These are phyloP conservation scores for Dioscorea zingiberensis DNA, from an alignment of 106 monocot genomes.

Conservation along the genomic window DNA sequence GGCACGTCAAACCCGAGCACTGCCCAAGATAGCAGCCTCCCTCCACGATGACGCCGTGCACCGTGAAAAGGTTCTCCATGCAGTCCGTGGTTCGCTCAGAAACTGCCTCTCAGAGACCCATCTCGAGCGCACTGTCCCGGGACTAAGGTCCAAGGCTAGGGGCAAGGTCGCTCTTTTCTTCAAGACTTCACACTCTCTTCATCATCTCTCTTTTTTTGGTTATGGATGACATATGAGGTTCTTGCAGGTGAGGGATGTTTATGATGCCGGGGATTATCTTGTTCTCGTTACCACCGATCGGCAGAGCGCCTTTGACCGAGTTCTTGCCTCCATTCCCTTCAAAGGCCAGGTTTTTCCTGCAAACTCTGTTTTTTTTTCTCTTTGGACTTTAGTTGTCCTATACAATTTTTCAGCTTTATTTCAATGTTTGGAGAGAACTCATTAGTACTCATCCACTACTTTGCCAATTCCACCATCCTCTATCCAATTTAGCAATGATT, in stretches of 20 bases:
- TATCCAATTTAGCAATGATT: not conserved
- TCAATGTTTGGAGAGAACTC: too few relatives aligned
- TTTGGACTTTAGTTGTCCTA: not conserved
- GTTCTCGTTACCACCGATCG: slow-evolving; percentile 91
- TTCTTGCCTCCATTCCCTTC: slow-evolving; percentile 93
- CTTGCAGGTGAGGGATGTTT: slow-evolving; percentile 84
- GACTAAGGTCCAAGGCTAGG: slow-evolving; percentile 37
- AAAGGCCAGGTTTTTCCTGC: slow-evolving; percentile 77
- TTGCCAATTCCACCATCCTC: too few relatives aligned
- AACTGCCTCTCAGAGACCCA: slow-evolving; percentile 82
- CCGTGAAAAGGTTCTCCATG: slow-evolving; percentile 50
- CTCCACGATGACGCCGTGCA: slow-evolving; percentile 31
- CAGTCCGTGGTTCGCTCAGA: slow-evolving; percentile 33
- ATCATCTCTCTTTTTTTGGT: too few relatives aligned
- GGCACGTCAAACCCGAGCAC: not conserved
- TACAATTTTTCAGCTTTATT: too few relatives aligned
- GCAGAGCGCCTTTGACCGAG: slow-evolving; percentile 91
- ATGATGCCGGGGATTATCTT: slow-evolving; percentile 69
- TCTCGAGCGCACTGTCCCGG: slow-evolving; percentile 62
- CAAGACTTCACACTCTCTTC: not conserved
- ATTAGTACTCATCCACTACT: too few relatives aligned
- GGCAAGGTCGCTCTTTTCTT: slow-evolving; percentile 52
- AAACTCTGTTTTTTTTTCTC: too few relatives aligned
- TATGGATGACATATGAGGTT: not conserved
- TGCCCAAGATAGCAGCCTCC: slow-evolving; percentile 2